Percentiles rank a stretch among this genome's conserved stretches.
These are phyloP conservation scores for Zelonia costaricensis DNA, from an alignment of 208 protist species.

Conservation along the genomic window DNA sequence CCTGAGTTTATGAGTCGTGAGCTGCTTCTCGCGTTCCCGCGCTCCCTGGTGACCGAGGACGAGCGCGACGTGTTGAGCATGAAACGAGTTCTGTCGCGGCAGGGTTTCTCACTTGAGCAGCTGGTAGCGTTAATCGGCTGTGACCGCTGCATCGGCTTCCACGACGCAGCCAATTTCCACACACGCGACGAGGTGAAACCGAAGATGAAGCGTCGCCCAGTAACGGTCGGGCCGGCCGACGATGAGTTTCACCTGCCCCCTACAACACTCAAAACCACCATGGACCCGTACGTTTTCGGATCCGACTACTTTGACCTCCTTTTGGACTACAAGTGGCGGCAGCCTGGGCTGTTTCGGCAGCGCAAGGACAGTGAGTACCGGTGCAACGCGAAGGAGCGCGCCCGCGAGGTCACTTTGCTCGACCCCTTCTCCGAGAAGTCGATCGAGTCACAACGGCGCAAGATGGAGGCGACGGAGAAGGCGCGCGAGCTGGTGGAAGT, in stretches of 20 bases:
- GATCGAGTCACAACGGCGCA: conserved; percentile 42
- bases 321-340: conserved; percentile 82
- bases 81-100: conserved; percentile 71
- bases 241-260: conserved; percentile 59
- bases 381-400: conserved; percentile 66
- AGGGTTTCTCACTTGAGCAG: conserved; percentile 75
- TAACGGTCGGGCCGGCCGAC: conserved; percentile 32
- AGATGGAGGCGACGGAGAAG: conserved; percentile 40
- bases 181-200: conserved; percentile 79
- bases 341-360: conserved; percentile 33
- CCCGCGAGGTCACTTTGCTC: conserved; percentile 63
- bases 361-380: conserved; percentile 31
- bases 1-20: conserved; percentile 24
- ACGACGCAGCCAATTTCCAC: conserved; percentile 74
- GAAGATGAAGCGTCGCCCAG: conserved; percentile 33
- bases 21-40: conserved; percentile 42
- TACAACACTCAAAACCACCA: conserved; percentile 65
- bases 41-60: conserved; percentile 47
- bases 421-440: conserved; percentile 83
- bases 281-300: conserved; percentile 88
- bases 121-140: conserved; percentile 78
- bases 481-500: conserved; percentile 35
- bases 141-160: conserved; percentile 69
- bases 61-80: conserved; percentile 66
- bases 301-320: conserved; percentile 86